Conservation (phyloP, 306 rosid species). For the Psophocarpus tetragonolobus region DNA sequence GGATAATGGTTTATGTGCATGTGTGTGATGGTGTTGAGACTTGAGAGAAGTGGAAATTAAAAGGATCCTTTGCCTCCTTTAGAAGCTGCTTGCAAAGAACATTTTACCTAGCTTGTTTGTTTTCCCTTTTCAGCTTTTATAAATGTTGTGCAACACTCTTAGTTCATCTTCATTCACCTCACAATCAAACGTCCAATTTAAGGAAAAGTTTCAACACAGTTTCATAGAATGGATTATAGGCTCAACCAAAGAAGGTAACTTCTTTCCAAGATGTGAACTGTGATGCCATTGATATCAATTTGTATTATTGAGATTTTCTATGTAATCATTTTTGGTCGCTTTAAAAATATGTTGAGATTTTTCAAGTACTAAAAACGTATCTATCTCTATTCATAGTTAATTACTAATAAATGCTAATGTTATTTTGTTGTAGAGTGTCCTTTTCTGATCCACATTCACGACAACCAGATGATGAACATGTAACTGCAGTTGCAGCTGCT, state of each 20-base stretch:
- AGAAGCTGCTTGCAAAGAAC: slow-evolving; percentile 45
- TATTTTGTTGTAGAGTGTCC: slow-evolving; percentile 39
- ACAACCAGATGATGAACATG: slow-evolving; percentile 43
- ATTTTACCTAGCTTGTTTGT: slow-evolving; percentile 51
- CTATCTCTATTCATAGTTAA: neutral
- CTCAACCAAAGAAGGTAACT: slow-evolving; percentile 44
- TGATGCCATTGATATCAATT: neutral
- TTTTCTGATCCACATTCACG: slow-evolving; percentile 38
- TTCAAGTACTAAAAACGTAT: neutral
- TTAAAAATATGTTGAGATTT: neutral
- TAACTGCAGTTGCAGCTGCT: slow-evolving; percentile 66
- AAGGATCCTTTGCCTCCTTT: slow-evolving; percentile 56
- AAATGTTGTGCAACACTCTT: neutral
- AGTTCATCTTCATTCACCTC: slow-evolving; percentile 30
- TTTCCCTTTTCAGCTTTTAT: slow-evolving; percentile 38
- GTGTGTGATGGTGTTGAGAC: slow-evolving; percentile 5
- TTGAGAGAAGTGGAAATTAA: neutral
- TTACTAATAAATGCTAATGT: neutral
- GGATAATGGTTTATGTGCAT: slow-evolving; percentile 27
- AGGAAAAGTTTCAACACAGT: neutral
- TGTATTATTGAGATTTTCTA: neutral
- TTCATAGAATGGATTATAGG: slow-evolving; percentile 38
- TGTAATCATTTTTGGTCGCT: neutral
- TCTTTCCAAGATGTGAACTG: neutral
- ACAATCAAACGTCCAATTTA: neutral